Evolutionary conservation across 2,329 filamentous ascomycete species (phyloP).

Genomic region (Phyllosticta citriasiana): DNA sequence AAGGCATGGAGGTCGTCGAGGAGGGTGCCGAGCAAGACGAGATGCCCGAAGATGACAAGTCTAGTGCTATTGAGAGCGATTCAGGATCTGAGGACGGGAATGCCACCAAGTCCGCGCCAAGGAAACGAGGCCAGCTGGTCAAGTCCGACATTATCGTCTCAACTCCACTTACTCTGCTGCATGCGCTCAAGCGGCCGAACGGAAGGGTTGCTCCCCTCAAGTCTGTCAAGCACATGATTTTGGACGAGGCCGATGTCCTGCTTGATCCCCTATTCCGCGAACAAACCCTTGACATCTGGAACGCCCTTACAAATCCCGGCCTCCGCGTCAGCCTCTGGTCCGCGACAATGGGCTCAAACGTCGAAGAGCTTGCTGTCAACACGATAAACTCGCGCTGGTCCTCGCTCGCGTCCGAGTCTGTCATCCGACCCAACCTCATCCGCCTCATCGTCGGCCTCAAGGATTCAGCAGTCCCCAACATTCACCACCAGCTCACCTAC

Average conservation of each 20-base stretch:
- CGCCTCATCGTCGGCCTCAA: conserved; percentile 92
- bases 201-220: conserved; percentile 46
- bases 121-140: conserved; percentile 41
- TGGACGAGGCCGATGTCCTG: conserved; percentile 93
- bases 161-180: conserved; percentile 68
- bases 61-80: conserved; percentile 29
- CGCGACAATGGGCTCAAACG: conserved; percentile 89
- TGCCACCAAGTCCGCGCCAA: conserved; percentile 25
- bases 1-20: conserved; percentile 60
- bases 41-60: conserved; percentile 18
- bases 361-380: conserved; percentile 68
- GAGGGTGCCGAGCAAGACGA: conserved; percentile 28
- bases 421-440: conserved; percentile 44
- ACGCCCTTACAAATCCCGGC: conserved; percentile 58
- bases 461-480: conserved; percentile 87
- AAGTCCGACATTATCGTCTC: conserved; percentile 73
- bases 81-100: conserved; percentile 22
- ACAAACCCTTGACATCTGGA: conserved; percentile 79
- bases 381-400: conserved; percentile 43
- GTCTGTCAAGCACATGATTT: conserved; percentile 60
- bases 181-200: conserved; percentile 50
- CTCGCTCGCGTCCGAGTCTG: conserved; percentile 24
- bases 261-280: conserved; percentile 84
- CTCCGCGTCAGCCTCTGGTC: conserved; percentile 82
- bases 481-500: conserved; percentile 81